These are phyloP conservation scores for Sungouiozyma ichnusensis DNA, from an alignment of 805 yeast species.

Conservation along the genomic window DNA sequence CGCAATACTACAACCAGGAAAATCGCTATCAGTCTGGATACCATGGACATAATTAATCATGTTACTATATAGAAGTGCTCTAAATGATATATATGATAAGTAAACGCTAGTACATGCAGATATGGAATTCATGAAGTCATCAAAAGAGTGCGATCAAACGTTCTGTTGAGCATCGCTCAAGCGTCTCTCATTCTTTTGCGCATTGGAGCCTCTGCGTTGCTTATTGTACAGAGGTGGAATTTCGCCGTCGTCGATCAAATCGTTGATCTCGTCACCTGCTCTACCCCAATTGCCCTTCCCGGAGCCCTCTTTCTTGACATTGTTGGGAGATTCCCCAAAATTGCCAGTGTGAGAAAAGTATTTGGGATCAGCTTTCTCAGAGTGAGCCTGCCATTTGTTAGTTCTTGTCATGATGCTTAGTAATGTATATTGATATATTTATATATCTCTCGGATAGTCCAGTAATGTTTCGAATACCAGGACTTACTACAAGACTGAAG, in stretches of 20 bases:
- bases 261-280: slow-evolving; percentile 66
- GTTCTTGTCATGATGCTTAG: slow-evolving; percentile 64
- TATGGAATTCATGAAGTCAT: neutral
- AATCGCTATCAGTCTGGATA: neutral
- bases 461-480: too few species aligned
- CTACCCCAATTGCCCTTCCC: slow-evolving; percentile 87
- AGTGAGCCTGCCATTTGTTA: slow-evolving; percentile 61
- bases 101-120: neutral
- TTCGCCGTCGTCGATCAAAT: slow-evolving; percentile 48
- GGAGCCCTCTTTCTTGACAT: slow-evolving; percentile 72
- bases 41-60: neutral
- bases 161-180: slow-evolving; percentile 26
- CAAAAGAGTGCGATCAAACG: neutral
- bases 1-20: neutral
- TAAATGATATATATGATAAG: neutral
- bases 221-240: slow-evolving; percentile 38
- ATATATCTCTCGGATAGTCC: too few species aligned
- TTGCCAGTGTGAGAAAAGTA: slow-evolving; percentile 75
- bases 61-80: neutral
- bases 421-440: slow-evolving; percentile 2
- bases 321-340: slow-evolving; percentile 58
- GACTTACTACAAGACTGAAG: too few species aligned
- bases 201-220: slow-evolving; percentile 42
- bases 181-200: slow-evolving; percentile 34
- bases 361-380: slow-evolving; percentile 47